These are phyloP conservation scores for Claviceps cyperi DNA, from an alignment of 2,329 filamentous ascomycete species.

Conservation along the genomic window DNA sequence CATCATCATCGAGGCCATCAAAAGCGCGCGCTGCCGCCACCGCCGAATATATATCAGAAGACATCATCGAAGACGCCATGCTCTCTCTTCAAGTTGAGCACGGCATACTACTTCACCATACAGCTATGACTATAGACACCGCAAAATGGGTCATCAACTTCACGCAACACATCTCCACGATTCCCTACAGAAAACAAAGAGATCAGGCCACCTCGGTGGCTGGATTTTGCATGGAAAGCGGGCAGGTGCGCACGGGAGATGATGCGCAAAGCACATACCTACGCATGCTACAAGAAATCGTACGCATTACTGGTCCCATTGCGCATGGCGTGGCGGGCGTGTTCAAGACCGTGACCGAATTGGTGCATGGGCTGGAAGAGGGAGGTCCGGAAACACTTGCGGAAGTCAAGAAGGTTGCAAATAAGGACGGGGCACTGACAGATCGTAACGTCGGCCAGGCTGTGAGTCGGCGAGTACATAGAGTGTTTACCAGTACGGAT, in stretches of 20 bases:
- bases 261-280: constrained; percentile 52
- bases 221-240: constrained; percentile 65
- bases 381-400: constrained; percentile 49
- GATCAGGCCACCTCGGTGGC: constrained; percentile 37
- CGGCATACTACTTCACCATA: constrained; percentile 56
- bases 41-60: constrained; percentile 47
- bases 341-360: constrained; percentile 40
- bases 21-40: constrained; percentile 15
- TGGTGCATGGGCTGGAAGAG: constrained; percentile 44
- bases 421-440: constrained; percentile 40
- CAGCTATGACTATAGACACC: constrained; percentile 42
- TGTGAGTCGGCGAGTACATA: constrained; percentile 43
- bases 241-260: constrained; percentile 59
- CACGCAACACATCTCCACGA: constrained; percentile 65
- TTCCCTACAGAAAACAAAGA: constrained; percentile 50
- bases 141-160: constrained; percentile 60
- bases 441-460: constrained; percentile 42
- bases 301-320: constrained; percentile 55
- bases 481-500: constrained; percentile 44
- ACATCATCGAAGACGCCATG: constrained; percentile 55
- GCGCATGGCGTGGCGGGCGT: constrained; percentile 53
- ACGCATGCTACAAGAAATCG: constrained; percentile 63
- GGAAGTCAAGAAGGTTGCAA: constrained; percentile 41
- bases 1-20: constrained; percentile 15
- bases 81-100: constrained; percentile 56